Conservation (phyloP, 2,329 filamentous ascomycete species). For the Talaromyces rugulosus region DNA sequence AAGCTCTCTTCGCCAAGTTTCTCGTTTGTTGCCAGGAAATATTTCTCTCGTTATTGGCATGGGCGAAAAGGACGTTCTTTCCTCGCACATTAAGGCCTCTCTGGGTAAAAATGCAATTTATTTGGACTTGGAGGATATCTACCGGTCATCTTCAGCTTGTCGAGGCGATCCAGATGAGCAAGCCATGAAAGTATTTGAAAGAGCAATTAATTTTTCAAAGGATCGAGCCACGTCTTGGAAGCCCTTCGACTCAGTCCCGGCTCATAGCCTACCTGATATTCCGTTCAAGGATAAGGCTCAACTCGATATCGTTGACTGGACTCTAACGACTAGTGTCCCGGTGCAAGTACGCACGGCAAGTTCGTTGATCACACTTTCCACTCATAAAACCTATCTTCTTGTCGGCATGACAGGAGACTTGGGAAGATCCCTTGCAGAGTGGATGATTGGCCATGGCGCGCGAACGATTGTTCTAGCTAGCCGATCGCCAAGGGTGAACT, state of each 20-base stretch:
- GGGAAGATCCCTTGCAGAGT: constrained; percentile 27
- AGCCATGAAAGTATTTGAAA: background rate
- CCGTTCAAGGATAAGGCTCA: constrained; percentile 36
- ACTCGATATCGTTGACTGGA: constrained; percentile 16
- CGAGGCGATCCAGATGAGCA: background rate
- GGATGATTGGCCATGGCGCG: constrained; percentile 27
- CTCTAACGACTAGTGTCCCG: constrained; percentile 2
- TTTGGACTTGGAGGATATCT: background rate
- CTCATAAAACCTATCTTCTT: constrained; percentile 27
- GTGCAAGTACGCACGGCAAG: constrained; percentile 7
- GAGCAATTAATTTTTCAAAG: background rate
- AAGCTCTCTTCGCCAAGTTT: background rate
- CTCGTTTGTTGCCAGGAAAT: background rate
- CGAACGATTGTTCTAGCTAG: constrained; percentile 26
- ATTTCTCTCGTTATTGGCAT: background rate
- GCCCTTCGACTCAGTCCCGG: background rate
- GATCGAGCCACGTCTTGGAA: background rate
- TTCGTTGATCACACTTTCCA: constrained; percentile 7
- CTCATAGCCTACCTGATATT: background rate
- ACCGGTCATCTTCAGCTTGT: background rate
- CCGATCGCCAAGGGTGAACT: constrained; percentile 21
- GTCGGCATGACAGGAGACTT: constrained; percentile 27
- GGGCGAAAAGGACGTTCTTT: background rate
- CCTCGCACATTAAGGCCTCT: background rate
- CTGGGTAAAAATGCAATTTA: background rate